phyloP scores from a whole-genome alignment of 2,329 filamentous ascomycete genomes.

The Ascochyta clinopodiicola region DNA sequence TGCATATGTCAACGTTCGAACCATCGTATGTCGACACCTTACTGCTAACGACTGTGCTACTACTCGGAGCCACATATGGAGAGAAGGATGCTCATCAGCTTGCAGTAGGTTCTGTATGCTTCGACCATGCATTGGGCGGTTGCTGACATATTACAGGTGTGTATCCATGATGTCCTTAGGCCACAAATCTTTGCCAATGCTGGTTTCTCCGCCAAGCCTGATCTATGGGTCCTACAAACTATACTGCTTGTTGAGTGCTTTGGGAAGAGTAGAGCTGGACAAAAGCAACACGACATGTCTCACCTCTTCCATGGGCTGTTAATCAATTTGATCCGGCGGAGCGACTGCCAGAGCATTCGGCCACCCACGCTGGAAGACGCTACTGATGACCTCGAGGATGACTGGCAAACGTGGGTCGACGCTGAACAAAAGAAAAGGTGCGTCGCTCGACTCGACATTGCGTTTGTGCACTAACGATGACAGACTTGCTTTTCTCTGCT shows the following conservation, averaged over 20 bases:
- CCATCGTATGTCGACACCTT: conserved; percentile 58
- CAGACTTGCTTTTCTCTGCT: conserved; percentile 64
- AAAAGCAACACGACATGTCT: conserved; percentile 68
- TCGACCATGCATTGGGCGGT: not conserved
- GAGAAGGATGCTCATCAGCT: conserved; percentile 65
- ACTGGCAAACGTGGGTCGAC: conserved; percentile 63
- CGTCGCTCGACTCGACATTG: not conserved
- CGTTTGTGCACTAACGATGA: not conserved
- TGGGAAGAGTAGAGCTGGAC: conserved; percentile 67
- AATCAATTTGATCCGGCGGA: conserved; percentile 62
- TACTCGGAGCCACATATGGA: conserved; percentile 68
- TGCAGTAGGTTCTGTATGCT: conserved; percentile 49
- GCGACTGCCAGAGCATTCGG: conserved; percentile 58
- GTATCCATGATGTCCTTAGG: conserved; percentile 66
- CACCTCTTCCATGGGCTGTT: conserved; percentile 65
- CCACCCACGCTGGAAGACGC: conserved; percentile 45
- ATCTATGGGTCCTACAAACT: conserved; percentile 67
- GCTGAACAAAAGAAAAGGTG: conserved; percentile 65
- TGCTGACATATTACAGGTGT: conserved; percentile 48
- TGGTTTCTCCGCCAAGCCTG: conserved; percentile 64
- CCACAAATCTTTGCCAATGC: conserved; percentile 65
- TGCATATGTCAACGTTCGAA: conserved; percentile 65
- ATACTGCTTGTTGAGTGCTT: conserved; percentile 70
- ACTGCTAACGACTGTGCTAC: conserved; percentile 61
- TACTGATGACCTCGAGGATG: conserved; percentile 51